Percentiles rank a stretch among this genome's conserved stretches.
Conservation (phyloP, 2,329 filamentous ascomycete species). For the Cryoendolithus antarcticus region DNA sequence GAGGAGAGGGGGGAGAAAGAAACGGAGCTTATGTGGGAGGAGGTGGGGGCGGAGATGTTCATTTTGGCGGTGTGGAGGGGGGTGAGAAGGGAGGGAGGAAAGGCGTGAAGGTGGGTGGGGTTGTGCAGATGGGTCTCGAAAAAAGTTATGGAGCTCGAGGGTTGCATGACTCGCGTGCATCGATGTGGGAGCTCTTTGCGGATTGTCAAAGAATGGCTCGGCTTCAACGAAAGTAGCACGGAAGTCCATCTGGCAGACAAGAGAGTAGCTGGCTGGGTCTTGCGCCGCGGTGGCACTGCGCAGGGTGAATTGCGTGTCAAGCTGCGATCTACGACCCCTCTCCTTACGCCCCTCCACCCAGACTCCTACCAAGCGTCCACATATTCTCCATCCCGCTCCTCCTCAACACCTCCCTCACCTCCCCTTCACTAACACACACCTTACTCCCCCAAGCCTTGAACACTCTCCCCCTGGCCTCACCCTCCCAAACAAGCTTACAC, state of each 20-base stretch:
- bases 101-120: no score
- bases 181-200: no score
- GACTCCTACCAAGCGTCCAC: constrained; percentile 75
- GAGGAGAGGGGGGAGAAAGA: constrained; percentile 78
- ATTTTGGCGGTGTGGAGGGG: constrained; percentile 10
- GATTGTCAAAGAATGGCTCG: no score
- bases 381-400: constrained; percentile 89
- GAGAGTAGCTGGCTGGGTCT: no score
- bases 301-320: no score
- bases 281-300: no score
- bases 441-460: constrained; percentile 84
- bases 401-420: constrained; percentile 68
- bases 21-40: constrained; percentile 72
- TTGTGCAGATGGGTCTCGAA: no score
- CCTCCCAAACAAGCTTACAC: constrained; percentile 80
- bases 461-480: constrained; percentile 64
- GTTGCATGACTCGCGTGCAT: no score
- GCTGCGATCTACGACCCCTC: neutral
- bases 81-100: no score
- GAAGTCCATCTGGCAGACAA: no score
- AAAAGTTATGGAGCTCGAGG: no score
- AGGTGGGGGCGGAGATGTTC: constrained; percentile 56
- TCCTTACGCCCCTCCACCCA: neutral
- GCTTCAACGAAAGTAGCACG: no score
- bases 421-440: constrained; percentile 80